These are phyloP conservation scores for Spergularia marina DNA, from an alignment of 148 eudicot species.

Conservation along the genomic window DNA sequence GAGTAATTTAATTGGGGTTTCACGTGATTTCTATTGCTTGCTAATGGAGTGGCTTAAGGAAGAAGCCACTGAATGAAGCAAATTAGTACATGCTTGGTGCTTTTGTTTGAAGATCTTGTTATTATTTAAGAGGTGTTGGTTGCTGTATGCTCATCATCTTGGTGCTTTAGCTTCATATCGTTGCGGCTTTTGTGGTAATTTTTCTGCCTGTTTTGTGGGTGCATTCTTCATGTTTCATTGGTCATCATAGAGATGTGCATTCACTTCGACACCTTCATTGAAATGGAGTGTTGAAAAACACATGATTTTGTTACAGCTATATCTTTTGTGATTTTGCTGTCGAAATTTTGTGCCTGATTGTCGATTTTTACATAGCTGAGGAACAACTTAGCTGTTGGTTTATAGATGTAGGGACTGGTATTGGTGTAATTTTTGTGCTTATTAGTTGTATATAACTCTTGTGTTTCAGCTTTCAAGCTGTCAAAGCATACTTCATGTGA, in stretches of 20 bases:
- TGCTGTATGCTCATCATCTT: not conserved
- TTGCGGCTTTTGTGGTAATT: not conserved
- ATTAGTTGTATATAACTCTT: not conserved
- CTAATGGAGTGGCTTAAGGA: slow-evolving; percentile 15
- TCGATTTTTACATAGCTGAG: no score
- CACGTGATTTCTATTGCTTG: slow-evolving; percentile 23
- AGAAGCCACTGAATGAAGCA: slow-evolving; percentile 9
- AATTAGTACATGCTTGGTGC: not conserved
- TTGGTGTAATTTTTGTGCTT: not conserved
- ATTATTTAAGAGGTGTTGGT: not conserved
- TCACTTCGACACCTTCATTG: not conserved
- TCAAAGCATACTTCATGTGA: not conserved
- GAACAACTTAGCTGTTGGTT: not conserved
- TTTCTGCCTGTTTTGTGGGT: slow-evolving; percentile 6
- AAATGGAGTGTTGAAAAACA: not conserved
- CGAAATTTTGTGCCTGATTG: no score
- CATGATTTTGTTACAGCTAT: not conserved
- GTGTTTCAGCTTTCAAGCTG: not conserved
- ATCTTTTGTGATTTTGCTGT: not conserved
- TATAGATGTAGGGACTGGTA: not conserved
- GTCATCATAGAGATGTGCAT: not conserved
- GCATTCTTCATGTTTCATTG: slow-evolving; percentile 3
- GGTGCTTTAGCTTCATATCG: slow-evolving; percentile 1
- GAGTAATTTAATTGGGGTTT: not conserved
- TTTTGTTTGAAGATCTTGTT: slow-evolving; percentile 1